phyloP scores from a whole-genome alignment of 805 yeast genomes.

The Kluyveromyces siamensis region DNA sequence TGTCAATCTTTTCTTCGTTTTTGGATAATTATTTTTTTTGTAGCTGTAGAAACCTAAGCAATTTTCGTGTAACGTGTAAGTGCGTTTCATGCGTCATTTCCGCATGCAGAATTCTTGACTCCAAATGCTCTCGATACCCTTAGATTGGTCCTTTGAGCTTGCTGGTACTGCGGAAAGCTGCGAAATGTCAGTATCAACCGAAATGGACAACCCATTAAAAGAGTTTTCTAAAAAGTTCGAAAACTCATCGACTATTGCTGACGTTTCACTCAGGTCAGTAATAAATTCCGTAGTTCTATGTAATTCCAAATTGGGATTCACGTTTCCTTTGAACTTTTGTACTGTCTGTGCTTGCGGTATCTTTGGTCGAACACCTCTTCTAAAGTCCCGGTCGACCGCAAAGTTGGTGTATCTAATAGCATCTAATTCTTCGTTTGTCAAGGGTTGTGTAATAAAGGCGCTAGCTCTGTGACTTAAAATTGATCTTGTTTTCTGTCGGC shows the following conservation, averaged over 20 bases:
- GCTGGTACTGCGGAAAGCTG: neutral
- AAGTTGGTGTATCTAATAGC: neutral
- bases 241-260: conserved; percentile 1
- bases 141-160: neutral
- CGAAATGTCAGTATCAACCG: neutral
- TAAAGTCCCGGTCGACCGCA: neutral
- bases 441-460: neutral
- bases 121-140: neutral
- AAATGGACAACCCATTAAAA: neutral
- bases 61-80: neutral
- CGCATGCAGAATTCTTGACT: neutral
- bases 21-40: neutral
- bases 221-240: neutral
- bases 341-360: neutral
- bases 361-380: neutral
- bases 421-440: conserved; percentile 1
- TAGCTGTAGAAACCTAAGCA: neutral
- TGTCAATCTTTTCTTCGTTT: neutral
- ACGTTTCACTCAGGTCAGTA: neutral
- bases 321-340: neutral
- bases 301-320: neutral
- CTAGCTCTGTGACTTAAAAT: neutral
- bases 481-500: neutral
- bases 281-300: neutral
- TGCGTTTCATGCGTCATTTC: neutral